A percentile compares a stretch with the other conserved stretches of the same genome.
phyloP scores from a whole-genome alignment of 495 filamentous ascomycete species.

The Aspergillus ellipticus region DNA sequence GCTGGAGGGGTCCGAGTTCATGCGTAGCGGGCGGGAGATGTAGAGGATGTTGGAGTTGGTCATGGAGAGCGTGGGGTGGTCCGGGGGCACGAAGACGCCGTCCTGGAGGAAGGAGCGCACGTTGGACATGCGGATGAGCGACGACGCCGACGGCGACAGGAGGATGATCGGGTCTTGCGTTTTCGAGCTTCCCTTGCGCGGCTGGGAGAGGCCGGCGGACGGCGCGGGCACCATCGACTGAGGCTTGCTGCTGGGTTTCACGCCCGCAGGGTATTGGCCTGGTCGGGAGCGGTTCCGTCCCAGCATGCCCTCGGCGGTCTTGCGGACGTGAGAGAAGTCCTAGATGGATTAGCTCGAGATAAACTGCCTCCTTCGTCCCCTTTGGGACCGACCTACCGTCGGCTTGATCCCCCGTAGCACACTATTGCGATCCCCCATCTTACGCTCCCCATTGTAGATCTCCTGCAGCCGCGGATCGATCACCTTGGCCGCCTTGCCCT shows the following conservation, averaged over 20 bases:
- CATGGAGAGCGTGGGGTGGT: constrained; percentile 56
- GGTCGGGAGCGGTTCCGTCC: constrained; percentile 51
- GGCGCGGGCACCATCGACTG: constrained; percentile 36
- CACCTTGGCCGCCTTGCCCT: constrained; percentile 47
- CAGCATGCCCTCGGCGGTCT: constrained; percentile 77
- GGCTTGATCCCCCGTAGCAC: constrained; percentile 85
- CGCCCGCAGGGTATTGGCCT: constrained; percentile 42
- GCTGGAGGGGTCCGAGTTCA: constrained; percentile 45
- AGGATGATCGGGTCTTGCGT: constrained; percentile 94
- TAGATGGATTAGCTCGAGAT: constrained; percentile 30
- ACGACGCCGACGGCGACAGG: constrained; percentile 95
- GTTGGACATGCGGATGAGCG: constrained; percentile 95
- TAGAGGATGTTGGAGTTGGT: constrained; percentile 74
- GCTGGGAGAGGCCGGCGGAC: constrained; percentile 38
- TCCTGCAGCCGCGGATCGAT: constrained; percentile 76
- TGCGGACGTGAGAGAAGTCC: constrained; percentile 95
- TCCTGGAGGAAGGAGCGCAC: constrained; percentile 91
- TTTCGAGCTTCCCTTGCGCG: constrained; percentile 46
- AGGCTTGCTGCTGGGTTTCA: constrained; percentile 39
- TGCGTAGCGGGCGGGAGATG: constrained; percentile 72
- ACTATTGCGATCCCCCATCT: constrained; percentile 88
- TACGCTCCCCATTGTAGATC: constrained; percentile 87
- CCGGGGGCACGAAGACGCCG: constrained; percentile 75
- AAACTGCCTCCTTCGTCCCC: background rate
- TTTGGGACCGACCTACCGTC: constrained; percentile 60